Conservation (phyloP, 306 rosid species). For the Quercus dentata region DNA sequence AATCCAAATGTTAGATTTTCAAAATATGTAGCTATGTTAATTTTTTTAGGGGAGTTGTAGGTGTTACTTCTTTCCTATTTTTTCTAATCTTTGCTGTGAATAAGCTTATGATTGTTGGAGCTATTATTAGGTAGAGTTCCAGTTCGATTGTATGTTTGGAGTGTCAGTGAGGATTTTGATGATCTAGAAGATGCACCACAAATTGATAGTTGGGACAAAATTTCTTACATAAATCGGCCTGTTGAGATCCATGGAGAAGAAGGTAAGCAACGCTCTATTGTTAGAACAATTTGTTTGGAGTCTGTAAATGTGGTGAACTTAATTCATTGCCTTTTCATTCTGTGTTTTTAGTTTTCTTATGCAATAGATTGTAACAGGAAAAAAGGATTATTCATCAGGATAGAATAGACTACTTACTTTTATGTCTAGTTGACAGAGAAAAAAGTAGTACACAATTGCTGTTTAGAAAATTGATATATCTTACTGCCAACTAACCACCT, state of each 20-base stretch:
- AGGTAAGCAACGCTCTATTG: constrained; percentile 37
- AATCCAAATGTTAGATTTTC: too few relatives aligned
- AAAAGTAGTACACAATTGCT: neutral
- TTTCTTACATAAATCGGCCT: constrained; percentile 79
- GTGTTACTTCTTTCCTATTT: neutral
- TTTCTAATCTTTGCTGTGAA: neutral
- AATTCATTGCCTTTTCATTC: neutral
- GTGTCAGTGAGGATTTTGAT: constrained; percentile 55
- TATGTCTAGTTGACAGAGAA: neutral
- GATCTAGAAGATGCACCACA: constrained; percentile 79
- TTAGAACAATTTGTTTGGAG: neutral
- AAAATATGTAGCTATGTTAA: too few relatives aligned
- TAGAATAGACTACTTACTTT: neutral
- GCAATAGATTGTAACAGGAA: neutral
- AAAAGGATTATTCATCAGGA: neutral
- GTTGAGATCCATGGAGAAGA: constrained; percentile 69
- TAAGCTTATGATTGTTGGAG: constrained; percentile 16
- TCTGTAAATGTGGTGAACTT: constrained; percentile 11
- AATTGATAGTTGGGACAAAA: constrained; percentile 85
- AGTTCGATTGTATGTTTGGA: constrained; percentile 76
- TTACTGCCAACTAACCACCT: neutral
- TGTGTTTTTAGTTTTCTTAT: neutral
- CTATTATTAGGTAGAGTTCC: constrained; percentile 69
- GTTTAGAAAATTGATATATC: neutral
- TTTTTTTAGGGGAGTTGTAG: neutral